Conservation (phyloP, 306 rosid genomes). For the Acacia melanoxylon region DNA sequence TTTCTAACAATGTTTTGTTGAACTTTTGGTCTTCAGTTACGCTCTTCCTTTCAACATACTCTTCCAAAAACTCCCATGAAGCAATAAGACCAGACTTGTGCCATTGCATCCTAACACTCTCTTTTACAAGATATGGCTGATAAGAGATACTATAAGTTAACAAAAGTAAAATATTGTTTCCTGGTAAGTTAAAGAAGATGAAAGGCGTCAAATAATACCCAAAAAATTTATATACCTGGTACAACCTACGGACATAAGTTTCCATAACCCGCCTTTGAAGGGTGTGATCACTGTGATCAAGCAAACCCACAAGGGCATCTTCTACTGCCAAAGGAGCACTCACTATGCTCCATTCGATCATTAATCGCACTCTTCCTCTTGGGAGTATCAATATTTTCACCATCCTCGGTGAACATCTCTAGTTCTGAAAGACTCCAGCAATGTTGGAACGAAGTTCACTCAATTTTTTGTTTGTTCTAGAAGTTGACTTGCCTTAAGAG, state of each 20-base stretch:
- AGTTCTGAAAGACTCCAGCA: constrained; percentile 98
- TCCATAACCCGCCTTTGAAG: constrained; percentile 98
- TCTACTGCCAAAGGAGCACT: constrained; percentile 97
- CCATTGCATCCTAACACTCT: constrained; percentile 98
- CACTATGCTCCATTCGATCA: constrained; percentile 96
- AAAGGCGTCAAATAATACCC: constrained; percentile 9
- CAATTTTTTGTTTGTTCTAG: constrained; percentile 94
- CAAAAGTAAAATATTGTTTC: constrained; percentile 25
- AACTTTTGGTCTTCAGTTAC: constrained; percentile 50
- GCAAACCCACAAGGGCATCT: constrained; percentile 97
- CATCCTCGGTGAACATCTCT: constrained; percentile 99
- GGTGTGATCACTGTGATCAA: constrained; percentile 99
- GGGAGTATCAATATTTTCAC: constrained; percentile 96
- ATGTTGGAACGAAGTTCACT: constrained; percentile 96
- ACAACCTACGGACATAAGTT: constrained; percentile 88
- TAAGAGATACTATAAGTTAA: constrained; percentile 38
- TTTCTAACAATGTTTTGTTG: constrained; percentile 47
- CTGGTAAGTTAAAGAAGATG: not conserved
- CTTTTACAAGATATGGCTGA: constrained; percentile 98
- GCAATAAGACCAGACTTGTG: constrained; percentile 94
- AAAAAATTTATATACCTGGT: constrained; percentile 63
- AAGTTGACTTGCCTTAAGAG: constrained; percentile 95
- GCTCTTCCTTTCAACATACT: constrained; percentile 61
- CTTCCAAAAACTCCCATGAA: constrained; percentile 90
- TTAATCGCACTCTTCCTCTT: constrained; percentile 96